Evolutionary conservation across 2,329 filamentous ascomycete species (phyloP), one percentile per base, ranked within the genome.

Genomic region (Epichloe sp.): DNA sequence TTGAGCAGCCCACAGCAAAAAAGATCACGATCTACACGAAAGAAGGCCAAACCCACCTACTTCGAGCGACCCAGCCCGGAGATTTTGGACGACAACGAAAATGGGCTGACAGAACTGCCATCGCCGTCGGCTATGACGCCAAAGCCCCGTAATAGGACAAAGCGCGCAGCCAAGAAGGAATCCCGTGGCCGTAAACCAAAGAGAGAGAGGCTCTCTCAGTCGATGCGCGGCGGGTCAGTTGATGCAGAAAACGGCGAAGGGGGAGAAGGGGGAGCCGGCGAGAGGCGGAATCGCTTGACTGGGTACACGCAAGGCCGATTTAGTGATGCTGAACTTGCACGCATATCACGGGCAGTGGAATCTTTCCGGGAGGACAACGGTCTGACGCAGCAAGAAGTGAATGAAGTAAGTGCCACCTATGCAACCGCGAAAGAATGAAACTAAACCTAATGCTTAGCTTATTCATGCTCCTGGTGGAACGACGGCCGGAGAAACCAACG

Each of bases 21-120:
- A 54, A 62, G 56, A 54, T 52, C 59, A 40, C 63, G 66, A 26
- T 63, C 70, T 36, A 67, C 67, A 35, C 62, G 66, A 43, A 76
- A 73, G 63, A 77, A 73, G 62, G 65, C 70, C 46, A 77, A 77
- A 58, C 70, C 71, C 10, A 72, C 71, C 17, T 73, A 67, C 51
- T 72, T 71, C 55, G 65, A 68, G 42, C 61, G 67, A 49, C 54
- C 60, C 10, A 54, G 56, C 5, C 56, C 55, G 0, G 59, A 58
- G 5, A 46, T 50, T 14, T 42, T 52, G 19, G 54, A 58, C 26
- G 53, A 54, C 19, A 55, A 56, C 21, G 36, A 44, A 3, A 51
- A 56, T n/a, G 55, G 41, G 5, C 47, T 58, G 23, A 56, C 49
- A 14, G 59, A 63, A 7, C 42, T 66, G 46, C 62, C 66, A 4